Base-by-base conservation (phyloP, 176 grass and related monocot species). In the Carex scoparia region DNA sequence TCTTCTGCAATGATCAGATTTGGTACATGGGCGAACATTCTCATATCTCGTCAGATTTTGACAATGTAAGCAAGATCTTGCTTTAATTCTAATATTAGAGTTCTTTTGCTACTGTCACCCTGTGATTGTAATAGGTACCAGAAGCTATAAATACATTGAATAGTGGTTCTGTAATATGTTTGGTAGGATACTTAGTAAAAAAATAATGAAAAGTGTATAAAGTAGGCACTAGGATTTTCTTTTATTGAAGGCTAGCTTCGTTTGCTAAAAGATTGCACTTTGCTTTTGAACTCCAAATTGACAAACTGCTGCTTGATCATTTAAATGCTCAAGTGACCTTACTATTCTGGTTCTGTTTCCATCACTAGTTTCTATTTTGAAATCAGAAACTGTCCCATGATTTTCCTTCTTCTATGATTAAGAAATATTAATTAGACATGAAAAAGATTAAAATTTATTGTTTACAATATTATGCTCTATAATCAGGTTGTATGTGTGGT, bases 1-100 rank as follows among this genome's bases (percentile, higher is more conserved):
- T 48, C 73, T 70, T 84, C 78, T 87, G 49, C 69, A n/a, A 84
- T 80, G 60, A 48, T 48, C 88, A 99, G 96, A 75, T 99, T 61
- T 99, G 96, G 96, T 99, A 95, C 85, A 99, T 99, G 96, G 96
- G 96, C 19, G 96, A 99, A 87, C 90, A 89, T 89, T 99, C 96
- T 86, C 93, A 99, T 86, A 92, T 99, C 87, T 94, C 96, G 3
- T 69, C 96, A 30, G 96, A 99, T 78, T 94, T 99, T 38, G 91
- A 99, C 85, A 95, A 87, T 92, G 96, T 99, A 95, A 95, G 96
- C 66, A 81, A 75, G 40, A 90, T 83, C 10, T 74, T 84, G 81
- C 7, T 89, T 85, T 77, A 54, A 44, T 56, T 62, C 19, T 64
- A 76, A 57, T 44, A 42, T 63, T 55, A 8, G 53, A 75, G 6